Conservation (phyloP, 495 filamentous ascomycete genomes). For the Ascobolus immersus region DNA sequence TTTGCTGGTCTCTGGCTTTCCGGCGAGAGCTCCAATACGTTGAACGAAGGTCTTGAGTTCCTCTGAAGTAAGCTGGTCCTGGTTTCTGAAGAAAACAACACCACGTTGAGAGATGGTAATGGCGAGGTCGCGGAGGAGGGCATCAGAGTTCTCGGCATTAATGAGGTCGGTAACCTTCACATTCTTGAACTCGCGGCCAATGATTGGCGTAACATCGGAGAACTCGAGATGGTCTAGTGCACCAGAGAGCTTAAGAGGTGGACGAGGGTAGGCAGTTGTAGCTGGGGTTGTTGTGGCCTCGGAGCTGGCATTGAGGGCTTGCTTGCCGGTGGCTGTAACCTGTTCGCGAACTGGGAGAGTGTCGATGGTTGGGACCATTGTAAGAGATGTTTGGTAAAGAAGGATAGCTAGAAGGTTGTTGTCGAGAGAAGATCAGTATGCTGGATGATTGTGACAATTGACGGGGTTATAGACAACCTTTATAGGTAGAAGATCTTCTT, state of each 20-base stretch:
- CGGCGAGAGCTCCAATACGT: constrained; percentile 36
- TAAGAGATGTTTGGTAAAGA: too few species aligned
- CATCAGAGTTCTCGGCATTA: constrained; percentile 37
- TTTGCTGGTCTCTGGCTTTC: constrained; percentile 36
- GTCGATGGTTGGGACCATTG: too few species aligned
- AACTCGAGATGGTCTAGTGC: constrained; percentile 31
- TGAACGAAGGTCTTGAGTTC: constrained; percentile 44
- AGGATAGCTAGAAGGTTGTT: too few species aligned
- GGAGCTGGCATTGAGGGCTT: too few species aligned
- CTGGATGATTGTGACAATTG: too few species aligned
- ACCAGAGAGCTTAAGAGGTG: constrained; percentile 27
- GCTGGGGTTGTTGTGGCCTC: too few species aligned
- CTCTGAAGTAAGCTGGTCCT: constrained; percentile 37
- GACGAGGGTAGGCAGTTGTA: background rate
- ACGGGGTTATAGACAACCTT: too few species aligned
- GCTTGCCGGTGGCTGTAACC: too few species aligned
- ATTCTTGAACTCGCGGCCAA: constrained; percentile 37
- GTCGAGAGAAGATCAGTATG: too few species aligned
- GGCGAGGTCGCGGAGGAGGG: constrained; percentile 38
- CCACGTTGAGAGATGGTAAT: constrained; percentile 60
- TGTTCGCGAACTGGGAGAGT: too few species aligned
- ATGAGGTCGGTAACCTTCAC: constrained; percentile 34
- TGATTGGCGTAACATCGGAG: constrained; percentile 41
- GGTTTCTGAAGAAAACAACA: constrained; percentile 59
- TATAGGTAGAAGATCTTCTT: too few species aligned